Percentiles rank a stretch among this genome's conserved stretches.
Conservation (phyloP, 2,329 filamentous ascomycete species). For the Corynespora cassiicola region DNA sequence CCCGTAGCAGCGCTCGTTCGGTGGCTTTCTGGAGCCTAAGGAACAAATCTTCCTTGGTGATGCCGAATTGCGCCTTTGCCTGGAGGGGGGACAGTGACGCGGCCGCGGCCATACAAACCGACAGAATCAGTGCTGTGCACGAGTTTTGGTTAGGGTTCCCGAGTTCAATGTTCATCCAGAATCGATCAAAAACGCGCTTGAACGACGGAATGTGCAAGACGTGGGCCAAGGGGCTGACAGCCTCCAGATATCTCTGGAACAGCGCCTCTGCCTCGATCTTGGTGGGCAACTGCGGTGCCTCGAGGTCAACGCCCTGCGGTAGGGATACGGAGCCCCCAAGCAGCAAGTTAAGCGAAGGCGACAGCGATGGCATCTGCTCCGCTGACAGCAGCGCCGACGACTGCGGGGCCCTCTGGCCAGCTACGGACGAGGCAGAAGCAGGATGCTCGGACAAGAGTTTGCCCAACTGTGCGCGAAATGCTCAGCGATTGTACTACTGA, state of each 20-base stretch:
- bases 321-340: slow-evolving; percentile 37
- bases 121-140: slow-evolving; percentile 43
- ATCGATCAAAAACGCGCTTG: slow-evolving; percentile 44
- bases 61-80: slow-evolving; percentile 47
- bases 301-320: slow-evolving; percentile 34
- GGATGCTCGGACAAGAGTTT: slow-evolving; percentile 45
- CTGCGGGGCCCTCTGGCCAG: slow-evolving; percentile 43
- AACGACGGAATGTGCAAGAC: slow-evolving; percentile 46
- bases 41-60: slow-evolving; percentile 45
- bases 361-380: slow-evolving; percentile 45
- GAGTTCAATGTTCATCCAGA: slow-evolving; percentile 45
- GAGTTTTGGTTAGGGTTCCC: slow-evolving; percentile 44
- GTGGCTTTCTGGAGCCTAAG: slow-evolving; percentile 44
- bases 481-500: too few species aligned
- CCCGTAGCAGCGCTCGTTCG: slow-evolving; percentile 41
- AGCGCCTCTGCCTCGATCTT: slow-evolving; percentile 44
- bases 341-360: slow-evolving; percentile 42
- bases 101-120: slow-evolving; percentile 46
- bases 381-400: slow-evolving; percentile 42
- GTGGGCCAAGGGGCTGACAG: slow-evolving; percentile 46
- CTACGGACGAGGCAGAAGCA: slow-evolving; percentile 35
- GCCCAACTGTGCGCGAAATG: slow-evolving; percentile 36
- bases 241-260: slow-evolving; percentile 41
- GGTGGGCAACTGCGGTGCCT: slow-evolving; percentile 39
- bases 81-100: slow-evolving; percentile 45